Base-by-base conservation (phyloP, 139 green algal genomes). In the Haematococcus lacustris region DNA sequence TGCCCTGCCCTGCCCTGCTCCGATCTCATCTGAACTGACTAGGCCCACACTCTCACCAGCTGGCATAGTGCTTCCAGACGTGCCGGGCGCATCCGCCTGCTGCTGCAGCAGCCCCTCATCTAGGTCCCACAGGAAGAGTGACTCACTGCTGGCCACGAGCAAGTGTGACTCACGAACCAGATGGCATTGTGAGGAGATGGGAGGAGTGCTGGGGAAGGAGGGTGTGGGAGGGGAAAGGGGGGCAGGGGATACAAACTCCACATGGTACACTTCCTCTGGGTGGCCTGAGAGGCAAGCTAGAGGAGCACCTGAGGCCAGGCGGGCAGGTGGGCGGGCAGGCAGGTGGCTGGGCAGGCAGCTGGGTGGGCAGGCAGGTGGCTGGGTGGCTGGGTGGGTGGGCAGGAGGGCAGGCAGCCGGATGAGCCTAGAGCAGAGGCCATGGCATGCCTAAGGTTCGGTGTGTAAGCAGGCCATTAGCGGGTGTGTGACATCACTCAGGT, bases 201-300 rank as follows among this genome's bases (percentile, higher is more conserved):
- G n/a, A n/a, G n/a, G n/a, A n/a, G 67, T 50, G 43, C 2, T 38
- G 3, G 63, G 34, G 43, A 35, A 38, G 33, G n/a, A 71, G 68
- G 25, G 51, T n/a, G 6, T 40, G 71, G 34, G 67, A 66, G 51
- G 28, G n/a, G 4, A 30, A 3, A 32, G n/a, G 41, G 43, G 30
- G n/a, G 43, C 7, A 2, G 33, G 32, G 3, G 50, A n/a, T 21
- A 39, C n/a, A 30, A 82, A 78, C 28, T 86, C 72, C 3, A 75
- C 43, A n/a, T 79, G 71, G 71, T 88, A 88, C 30, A 88, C 79
- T 51, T 88, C 83, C 43, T 85, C 83, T 7, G 83, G 83, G 71
- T 88, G 83, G 4, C 78, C 79, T 3, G 61, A n/a, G 26, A 86
- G 67, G n/a, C n/a, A n/a, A n/a, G n/a, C n/a, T n/a, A n/a, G 9